Evolutionary conservation across 2,329 filamentous ascomycete species (phyloP), one percentile per base, ranked within the genome.

Genomic region (Neophaeococcomyces mojaviensis): DNA sequence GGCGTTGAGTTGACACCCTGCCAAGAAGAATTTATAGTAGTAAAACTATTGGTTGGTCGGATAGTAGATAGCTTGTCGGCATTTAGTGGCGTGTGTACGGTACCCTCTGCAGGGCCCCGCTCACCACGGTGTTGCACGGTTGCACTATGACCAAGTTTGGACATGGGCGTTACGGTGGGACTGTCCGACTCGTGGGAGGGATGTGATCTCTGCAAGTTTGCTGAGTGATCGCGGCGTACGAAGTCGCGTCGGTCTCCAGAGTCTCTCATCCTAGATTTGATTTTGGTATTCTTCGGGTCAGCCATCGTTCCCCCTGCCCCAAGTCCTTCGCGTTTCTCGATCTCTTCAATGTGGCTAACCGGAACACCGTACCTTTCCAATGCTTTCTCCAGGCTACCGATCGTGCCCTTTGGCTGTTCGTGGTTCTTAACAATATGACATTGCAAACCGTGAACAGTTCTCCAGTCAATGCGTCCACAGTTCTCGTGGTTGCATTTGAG

Each of bases 391-490:
- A 58, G 51, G 44, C 55, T 56, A 9, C 53, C 53, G 33, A 58
- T 56, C 2, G 55, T 58, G 8, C 55, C 55, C 34, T 58, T 58
- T 3, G 55, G 55, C 26, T 55, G 52, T 34, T 52, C 51, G 28
- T 58, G 55, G 30, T 55, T 55, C 39, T 56, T 56, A 6, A 58
- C 55, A 48, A 58, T 58, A 30, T 58, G 55, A 31, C 55, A 58
- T 48, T 56, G 54, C 13, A 58, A 40, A 15, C 55, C 55, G 37
- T 58, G 55, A 8, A 58, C 54, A 2, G 55, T 58, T 13, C 52
- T 48, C 55, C 55, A 58, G 47, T 58, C 54, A 30, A 58, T 58
- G 22, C 55, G 49, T 3, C 49, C 40, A 46, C 55, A 58, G 16
- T 47, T 49, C 37, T 57, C 55, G 22, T 58, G 55, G 28, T 56